phyloP scores from a whole-genome alignment of 1,139 yeast genomes.

The Candida buenavistaensis region DNA sequence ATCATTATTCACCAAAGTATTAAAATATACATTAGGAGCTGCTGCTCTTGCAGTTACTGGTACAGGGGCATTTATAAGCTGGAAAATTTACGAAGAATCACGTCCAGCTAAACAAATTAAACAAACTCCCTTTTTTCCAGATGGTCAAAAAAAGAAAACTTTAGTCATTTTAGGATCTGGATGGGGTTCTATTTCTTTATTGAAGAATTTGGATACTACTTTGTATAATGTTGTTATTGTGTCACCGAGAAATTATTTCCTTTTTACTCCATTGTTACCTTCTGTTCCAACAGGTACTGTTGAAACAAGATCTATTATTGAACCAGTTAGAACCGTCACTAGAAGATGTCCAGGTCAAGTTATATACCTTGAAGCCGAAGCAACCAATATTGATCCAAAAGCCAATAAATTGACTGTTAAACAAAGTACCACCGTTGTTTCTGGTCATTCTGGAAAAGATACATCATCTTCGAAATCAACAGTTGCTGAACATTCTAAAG shows the following conservation, averaged over 20 bases:
- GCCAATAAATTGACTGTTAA: slow-evolving; percentile 49
- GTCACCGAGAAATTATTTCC: slow-evolving; percentile 92
- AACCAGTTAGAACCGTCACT: slow-evolving; percentile 76
- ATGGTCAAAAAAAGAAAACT: slow-evolving; percentile 81
- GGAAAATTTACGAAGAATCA: slow-evolving; percentile 60
- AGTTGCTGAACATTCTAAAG: slow-evolving; percentile 36
- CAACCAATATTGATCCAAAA: slow-evolving; percentile 74
- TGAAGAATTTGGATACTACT: slow-evolving; percentile 83
- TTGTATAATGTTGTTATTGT: slow-evolving; percentile 85
- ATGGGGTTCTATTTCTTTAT: slow-evolving; percentile 85
- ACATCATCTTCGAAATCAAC: slow-evolving; percentile 54
- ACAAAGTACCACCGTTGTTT: slow-evolving; percentile 51
- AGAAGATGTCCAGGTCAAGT: slow-evolving; percentile 74
- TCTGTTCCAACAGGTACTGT: slow-evolving; percentile 93
- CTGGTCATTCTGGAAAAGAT: slow-evolving; percentile 56
- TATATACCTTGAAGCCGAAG: slow-evolving; percentile 87
- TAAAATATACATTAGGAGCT: slow-evolving; percentile 32
- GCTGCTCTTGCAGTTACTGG: slow-evolving; percentile 31
- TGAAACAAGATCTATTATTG: slow-evolving; percentile 86
- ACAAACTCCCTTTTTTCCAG: slow-evolving; percentile 58
- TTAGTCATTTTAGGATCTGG: slow-evolving; percentile 90
- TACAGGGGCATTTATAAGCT: slow-evolving; percentile 50
- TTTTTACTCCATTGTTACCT: slow-evolving; percentile 91
- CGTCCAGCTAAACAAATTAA: slow-evolving; percentile 56
- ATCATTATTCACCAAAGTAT: slow-evolving; percentile 16